Base-by-base conservation (phyloP, 2,329 filamentous ascomycete genomes). In the Sporothrix pallida region DNA sequence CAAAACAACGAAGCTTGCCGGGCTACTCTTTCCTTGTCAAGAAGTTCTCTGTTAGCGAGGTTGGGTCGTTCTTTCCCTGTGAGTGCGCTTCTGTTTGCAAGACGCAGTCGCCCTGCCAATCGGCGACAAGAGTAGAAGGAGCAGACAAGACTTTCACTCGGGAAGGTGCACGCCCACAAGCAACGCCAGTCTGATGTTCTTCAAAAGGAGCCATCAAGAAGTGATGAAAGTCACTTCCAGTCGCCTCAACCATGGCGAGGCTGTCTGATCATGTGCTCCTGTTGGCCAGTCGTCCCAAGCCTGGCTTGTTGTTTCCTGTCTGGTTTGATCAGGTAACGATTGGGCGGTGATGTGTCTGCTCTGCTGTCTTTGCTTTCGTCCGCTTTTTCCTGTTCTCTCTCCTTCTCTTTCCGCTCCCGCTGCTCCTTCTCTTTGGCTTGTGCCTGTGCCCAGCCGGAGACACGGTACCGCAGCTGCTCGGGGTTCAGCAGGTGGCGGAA, bases 401-500 rank as follows among this genome's bases (percentile, higher is more conserved):
- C 58, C 31, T 44, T 56, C 4, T 26, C 26, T 46, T 6, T 52
- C 20, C 58, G 13, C 10, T 62, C 17, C 20, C 46, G 13, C 63
- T 52, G 26, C 13, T 26, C 20, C 37, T 56, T n/a, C 10, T 17
- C 62, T 23, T 65, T 48, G 4, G 31, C 52, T 37, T 37, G 31
- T 37, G 31, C 37, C 0, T 26, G 48, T 13, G 84, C 81, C 78
- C 82, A 84, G 58, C 87, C 93, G 70, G 79, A 79, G 37, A 92
- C 85, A 74, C 80, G 82, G 78, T 93, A 96, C 65, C 87, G 87
- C 37, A 81, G 80, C 76, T 90, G 88, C 2, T 82, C 82, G 5
- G 87, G 85, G 75, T 92, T 89, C 17, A 93, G 81, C 0, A 94
- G 75, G 0, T 82, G 81, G 6, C 85, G 83, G 75, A 88, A 90